A percentile compares a stretch with the other conserved stretches of the same genome.
Evolutionary conservation across 2,329 filamentous ascomycete genomes (phyloP).

Genomic region (Fusarium acutatum): DNA sequence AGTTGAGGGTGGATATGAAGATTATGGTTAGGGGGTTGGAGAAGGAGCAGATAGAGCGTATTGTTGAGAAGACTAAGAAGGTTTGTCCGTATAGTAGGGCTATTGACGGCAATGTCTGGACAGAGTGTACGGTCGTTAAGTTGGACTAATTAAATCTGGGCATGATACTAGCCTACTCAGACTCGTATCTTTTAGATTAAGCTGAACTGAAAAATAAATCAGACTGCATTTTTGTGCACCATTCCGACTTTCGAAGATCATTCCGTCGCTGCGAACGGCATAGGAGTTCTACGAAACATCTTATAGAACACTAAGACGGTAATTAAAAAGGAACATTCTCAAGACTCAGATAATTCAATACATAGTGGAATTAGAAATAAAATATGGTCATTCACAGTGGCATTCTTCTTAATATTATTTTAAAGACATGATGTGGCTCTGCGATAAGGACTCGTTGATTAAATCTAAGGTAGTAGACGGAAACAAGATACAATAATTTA

Average conservation of each 20-base stretch:
- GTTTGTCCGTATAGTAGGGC: constrained; percentile 14
- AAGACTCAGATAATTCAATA: accelerated
- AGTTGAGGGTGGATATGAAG: constrained; percentile 14
- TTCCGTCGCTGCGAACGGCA: too few relatives aligned
- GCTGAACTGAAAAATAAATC: too few relatives aligned
- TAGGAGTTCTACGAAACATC: too few relatives aligned
- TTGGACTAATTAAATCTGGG: too few relatives aligned
- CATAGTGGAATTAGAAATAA: accelerated
- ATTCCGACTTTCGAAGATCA: too few relatives aligned
- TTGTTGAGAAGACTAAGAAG: background rate
- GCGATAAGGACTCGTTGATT: accelerated
- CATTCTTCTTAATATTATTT: accelerated
- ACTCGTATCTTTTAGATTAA: accelerated
- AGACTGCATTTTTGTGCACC: too few relatives aligned
- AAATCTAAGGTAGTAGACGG: background rate
- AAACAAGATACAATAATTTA: too few relatives aligned
- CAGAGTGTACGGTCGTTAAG: constrained; percentile 1
- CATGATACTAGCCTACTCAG: accelerated
- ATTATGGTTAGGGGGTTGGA: constrained; percentile 10
- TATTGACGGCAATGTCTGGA: background rate
- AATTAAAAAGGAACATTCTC: background rate
- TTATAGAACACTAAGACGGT: too few relatives aligned
- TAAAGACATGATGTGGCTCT: background rate
- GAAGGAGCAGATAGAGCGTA: background rate
- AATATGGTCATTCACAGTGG: accelerated